These are phyloP conservation scores for Silene conica DNA, from an alignment of 148 eudicot species.

Conservation along the genomic window DNA sequence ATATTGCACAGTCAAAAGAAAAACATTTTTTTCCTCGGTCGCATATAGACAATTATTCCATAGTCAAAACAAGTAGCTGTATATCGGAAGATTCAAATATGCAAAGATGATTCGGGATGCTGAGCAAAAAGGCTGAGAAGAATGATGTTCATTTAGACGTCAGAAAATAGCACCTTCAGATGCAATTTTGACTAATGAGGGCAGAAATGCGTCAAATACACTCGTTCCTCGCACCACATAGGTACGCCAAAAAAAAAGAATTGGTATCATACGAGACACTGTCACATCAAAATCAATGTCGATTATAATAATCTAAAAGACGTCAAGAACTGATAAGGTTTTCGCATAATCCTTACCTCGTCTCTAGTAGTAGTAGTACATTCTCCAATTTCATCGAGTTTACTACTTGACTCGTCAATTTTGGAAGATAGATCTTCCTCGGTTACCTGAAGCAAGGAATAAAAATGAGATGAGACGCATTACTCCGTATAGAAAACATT, in stretches of 20 bases:
- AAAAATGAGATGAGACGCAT: not conserved
- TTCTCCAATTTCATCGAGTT: slow-evolving; percentile 22
- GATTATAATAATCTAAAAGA: not conserved
- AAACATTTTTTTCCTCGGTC: not conserved
- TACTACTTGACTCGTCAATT: slow-evolving; percentile 24
- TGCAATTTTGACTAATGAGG: not conserved
- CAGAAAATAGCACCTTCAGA: not conserved
- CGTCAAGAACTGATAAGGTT: not conserved
- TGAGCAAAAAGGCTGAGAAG: not conserved
- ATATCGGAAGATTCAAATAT: not conserved
- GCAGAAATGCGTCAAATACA: not conserved
- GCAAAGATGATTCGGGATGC: not conserved
- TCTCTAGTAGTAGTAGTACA: slow-evolving; percentile 17
- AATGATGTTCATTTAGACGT: not conserved
- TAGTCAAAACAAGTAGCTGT: not conserved
- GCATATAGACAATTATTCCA: no score
- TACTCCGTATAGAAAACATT: not conserved
- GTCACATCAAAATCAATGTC: no score
- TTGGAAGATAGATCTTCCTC: slow-evolving; percentile 22
- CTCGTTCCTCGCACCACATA: not conserved
- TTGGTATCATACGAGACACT: no score
- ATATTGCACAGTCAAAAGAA: not conserved
- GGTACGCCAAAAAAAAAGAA: no score
- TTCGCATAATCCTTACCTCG: slow-evolving; percentile 18
- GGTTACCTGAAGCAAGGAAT: slow-evolving; percentile 17